These are phyloP conservation scores for Talaromyces sp. DNA, from an alignment of 2,329 filamentous ascomycete genomes.

Conservation along the genomic window DNA sequence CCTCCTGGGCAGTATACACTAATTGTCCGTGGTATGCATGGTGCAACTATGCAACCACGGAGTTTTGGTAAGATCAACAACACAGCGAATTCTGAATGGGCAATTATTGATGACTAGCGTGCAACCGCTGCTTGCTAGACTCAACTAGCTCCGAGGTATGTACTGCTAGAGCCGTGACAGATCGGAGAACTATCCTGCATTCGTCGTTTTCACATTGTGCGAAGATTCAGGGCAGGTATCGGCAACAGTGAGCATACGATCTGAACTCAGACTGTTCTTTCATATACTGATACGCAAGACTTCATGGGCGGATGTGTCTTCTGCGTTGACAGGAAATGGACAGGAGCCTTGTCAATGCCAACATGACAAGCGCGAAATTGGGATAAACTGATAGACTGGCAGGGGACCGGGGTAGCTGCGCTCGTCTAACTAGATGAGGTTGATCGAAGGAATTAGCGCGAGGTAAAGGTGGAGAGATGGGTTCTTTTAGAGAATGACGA, in stretches of 20 bases:
- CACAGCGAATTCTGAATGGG: constrained; percentile 4
- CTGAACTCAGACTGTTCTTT: background rate
- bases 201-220: background rate
- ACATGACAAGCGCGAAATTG: background rate
- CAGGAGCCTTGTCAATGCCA: background rate
- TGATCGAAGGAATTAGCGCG: background rate
- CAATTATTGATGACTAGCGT: constrained; percentile 5
- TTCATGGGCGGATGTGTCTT: too few species aligned
- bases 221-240: background rate
- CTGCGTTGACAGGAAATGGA: background rate
- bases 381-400: background rate
- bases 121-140: constrained; percentile 3
- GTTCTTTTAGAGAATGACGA: background rate
- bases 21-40: background rate
- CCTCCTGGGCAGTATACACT: constrained; percentile 5
- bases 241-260: background rate
- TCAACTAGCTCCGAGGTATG: constrained; percentile 4
- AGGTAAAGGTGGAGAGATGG: background rate
- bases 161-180: too few species aligned
- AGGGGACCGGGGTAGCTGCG: background rate
- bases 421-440: background rate
- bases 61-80: constrained; percentile 9
- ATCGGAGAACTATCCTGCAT: background rate
- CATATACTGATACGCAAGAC: background rate
- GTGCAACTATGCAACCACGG: background rate